phyloP scores from a whole-genome alignment of 176 grass and related monocot species.

The Aegilops umbellulata region DNA sequence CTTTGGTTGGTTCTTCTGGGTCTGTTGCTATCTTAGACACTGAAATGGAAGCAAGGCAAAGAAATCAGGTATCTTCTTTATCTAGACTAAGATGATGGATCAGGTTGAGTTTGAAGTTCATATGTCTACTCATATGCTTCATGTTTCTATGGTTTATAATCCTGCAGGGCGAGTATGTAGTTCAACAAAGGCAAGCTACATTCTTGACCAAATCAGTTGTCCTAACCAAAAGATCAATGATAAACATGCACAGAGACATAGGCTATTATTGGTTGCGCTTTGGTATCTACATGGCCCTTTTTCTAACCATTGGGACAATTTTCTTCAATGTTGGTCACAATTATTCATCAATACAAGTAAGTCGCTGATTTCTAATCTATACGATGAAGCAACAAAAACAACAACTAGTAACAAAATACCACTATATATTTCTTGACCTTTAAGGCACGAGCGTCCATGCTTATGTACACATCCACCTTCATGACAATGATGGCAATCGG shows the following conservation, averaged over 20 bases:
- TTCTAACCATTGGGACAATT: constrained; percentile 52
- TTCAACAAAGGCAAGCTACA: constrained; percentile 25
- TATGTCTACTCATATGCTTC: not conserved
- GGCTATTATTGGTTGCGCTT: constrained; percentile 74
- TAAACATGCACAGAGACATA: constrained; percentile 53
- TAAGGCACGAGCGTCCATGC: constrained; percentile 59
- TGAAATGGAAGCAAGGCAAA: not conserved
- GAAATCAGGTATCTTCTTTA: not conserved
- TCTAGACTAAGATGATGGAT: not conserved
- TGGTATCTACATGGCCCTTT: constrained; percentile 38
- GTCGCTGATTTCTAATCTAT: not conserved
- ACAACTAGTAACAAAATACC: not conserved
- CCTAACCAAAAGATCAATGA: constrained; percentile 49
- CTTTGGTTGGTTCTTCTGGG: not conserved
- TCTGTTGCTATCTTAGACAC: not conserved
- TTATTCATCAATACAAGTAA: constrained; percentile 61
- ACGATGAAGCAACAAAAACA: not conserved
- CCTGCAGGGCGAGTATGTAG: not conserved
- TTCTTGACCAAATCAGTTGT: constrained; percentile 40
- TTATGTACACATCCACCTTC: constrained; percentile 53
- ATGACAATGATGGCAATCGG: constrained; percentile 60
- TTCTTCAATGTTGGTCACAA: constrained; percentile 38
- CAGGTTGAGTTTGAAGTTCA: not conserved
- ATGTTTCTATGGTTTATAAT: not conserved
- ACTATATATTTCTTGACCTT: not conserved